phyloP scores from a whole-genome alignment of 495 filamentous ascomycete genomes.

The Penicilliopsis zonata region DNA sequence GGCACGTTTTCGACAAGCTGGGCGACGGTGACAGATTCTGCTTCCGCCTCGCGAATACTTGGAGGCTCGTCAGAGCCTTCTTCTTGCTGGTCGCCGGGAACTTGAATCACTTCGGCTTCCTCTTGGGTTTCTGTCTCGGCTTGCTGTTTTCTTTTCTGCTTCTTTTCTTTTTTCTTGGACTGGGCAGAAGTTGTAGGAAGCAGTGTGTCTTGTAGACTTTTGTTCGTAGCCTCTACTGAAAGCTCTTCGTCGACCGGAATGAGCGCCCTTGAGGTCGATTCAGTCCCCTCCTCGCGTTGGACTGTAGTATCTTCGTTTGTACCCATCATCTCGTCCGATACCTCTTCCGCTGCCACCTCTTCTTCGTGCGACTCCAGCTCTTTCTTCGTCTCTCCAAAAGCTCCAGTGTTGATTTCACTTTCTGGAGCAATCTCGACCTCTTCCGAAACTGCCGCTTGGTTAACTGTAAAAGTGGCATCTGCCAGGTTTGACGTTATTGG shows the following conservation, averaged over 20 bases:
- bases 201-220: too few species aligned
- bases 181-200: too few species aligned
- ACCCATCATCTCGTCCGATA: not conserved
- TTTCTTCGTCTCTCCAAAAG: slow-evolving; percentile 2
- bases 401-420: not conserved
- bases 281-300: too few species aligned
- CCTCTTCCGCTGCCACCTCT: not conserved
- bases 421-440: not conserved
- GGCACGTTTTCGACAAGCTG: slow-evolving; percentile 1
- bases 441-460: slow-evolving; percentile 2
- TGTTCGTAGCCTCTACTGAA: too few species aligned
- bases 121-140: slow-evolving; percentile 4
- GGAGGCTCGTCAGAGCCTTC: slow-evolving; percentile 1
- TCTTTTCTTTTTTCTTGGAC: slow-evolving; percentile 14
- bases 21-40: not conserved
- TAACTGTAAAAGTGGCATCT: slow-evolving; percentile 1
- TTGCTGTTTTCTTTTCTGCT: slow-evolving; percentile 8
- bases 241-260: too few species aligned
- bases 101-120: not conserved
- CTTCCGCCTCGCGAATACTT: not conserved
- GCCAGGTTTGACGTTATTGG: not conserved
- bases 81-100: not conserved
- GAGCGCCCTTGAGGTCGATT: too few species aligned
- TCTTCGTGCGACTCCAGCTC: not conserved
- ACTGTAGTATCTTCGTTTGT: not conserved